Evolutionary conservation across 768 basidiomycete genomes (phyloP).

Genomic region (Termitomyces bulborhizus): DNA sequence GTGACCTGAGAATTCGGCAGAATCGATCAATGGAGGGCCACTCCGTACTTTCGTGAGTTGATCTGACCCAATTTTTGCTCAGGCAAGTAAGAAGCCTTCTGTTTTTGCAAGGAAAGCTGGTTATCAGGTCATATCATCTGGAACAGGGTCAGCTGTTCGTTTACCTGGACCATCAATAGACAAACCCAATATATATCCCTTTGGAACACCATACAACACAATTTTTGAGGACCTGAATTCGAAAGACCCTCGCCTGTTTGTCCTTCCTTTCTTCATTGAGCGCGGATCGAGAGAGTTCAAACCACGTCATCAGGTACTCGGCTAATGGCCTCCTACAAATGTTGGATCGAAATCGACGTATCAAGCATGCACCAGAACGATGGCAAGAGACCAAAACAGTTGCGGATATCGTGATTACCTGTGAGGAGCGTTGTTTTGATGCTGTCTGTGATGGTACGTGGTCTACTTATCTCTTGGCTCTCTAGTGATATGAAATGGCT

Average conservation of each 20-base stretch:
- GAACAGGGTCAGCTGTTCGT: slow-evolving; percentile 95
- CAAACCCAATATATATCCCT: slow-evolving; percentile 94
- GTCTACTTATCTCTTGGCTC: slow-evolving; percentile 2
- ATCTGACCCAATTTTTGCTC: not conserved
- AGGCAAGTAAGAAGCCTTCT: slow-evolving; percentile 7
- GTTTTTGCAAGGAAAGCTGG: slow-evolving; percentile 69
- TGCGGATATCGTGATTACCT: slow-evolving; percentile 97
- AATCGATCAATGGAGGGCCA: slow-evolving; percentile 99
- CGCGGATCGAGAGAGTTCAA: slow-evolving; percentile 2
- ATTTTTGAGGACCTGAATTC: slow-evolving; percentile 86
- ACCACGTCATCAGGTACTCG: slow-evolving; percentile 56
- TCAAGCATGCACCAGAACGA: slow-evolving; percentile 91
- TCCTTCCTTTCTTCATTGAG: slow-evolving; percentile 9
- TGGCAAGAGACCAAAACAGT: slow-evolving; percentile 91
- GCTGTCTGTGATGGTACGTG: slow-evolving; percentile 92
- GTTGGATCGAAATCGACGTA: slow-evolving; percentile 90
- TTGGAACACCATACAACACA: slow-evolving; percentile 94
- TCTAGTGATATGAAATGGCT: not conserved
- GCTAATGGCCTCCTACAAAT: slow-evolving; percentile 93
- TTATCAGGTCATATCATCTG: slow-evolving; percentile 86
- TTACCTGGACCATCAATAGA: slow-evolving; percentile 95
- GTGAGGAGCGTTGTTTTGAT: slow-evolving; percentile 98
- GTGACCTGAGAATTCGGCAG: slow-evolving; percentile 34
- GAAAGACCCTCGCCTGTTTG: slow-evolving; percentile 84
- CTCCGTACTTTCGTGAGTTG: slow-evolving; percentile 74